Evolutionary conservation across 805 yeast species (phyloP).

Genomic region (Cyberlindnera petersonii): DNA sequence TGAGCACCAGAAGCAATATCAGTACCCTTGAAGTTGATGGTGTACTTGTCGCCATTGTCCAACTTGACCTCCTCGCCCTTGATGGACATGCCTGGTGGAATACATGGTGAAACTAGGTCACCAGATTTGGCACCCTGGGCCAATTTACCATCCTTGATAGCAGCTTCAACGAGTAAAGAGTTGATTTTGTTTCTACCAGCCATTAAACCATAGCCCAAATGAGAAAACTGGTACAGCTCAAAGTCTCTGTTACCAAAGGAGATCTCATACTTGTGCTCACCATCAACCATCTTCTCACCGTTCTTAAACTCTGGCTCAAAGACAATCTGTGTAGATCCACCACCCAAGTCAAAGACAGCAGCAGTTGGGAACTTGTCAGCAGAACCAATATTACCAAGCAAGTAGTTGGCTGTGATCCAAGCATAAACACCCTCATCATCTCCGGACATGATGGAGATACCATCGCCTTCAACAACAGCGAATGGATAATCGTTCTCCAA

Average conservation of each 20-base stretch:
- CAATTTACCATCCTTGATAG: slow-evolving; percentile 39
- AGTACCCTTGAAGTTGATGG: slow-evolving; percentile 66
- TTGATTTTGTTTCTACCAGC: slow-evolving; percentile 87
- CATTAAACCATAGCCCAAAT: slow-evolving; percentile 93
- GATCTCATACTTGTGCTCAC: slow-evolving; percentile 83
- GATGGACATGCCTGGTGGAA: slow-evolving; percentile 73
- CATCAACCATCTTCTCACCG: slow-evolving; percentile 65
- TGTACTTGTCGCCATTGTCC: slow-evolving; percentile 42
- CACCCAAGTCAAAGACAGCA: slow-evolving; percentile 97
- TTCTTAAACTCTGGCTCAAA: slow-evolving; percentile 81
- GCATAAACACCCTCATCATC: slow-evolving; percentile 97
- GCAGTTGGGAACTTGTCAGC: slow-evolving; percentile 76
- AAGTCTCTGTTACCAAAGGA: slow-evolving; percentile 79
- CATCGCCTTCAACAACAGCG: slow-evolving; percentile 83
- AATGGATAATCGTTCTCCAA: slow-evolving; percentile 83
- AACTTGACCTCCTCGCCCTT: slow-evolving; percentile 57
- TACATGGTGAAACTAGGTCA: slow-evolving; percentile 72
- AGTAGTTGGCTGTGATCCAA: slow-evolving; percentile 94
- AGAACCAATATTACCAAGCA: slow-evolving; percentile 89
- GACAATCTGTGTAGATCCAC: slow-evolving; percentile 98
- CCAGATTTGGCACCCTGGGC: slow-evolving; percentile 38
- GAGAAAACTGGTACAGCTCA: slow-evolving; percentile 86
- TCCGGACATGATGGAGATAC: slow-evolving; percentile 92
- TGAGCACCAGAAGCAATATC: slow-evolving; percentile 65
- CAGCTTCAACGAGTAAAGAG: slow-evolving; percentile 52